These are phyloP conservation scores for Mallotus nudiflorus DNA, from an alignment of 345 rosid species.

Conservation along the genomic window DNA sequence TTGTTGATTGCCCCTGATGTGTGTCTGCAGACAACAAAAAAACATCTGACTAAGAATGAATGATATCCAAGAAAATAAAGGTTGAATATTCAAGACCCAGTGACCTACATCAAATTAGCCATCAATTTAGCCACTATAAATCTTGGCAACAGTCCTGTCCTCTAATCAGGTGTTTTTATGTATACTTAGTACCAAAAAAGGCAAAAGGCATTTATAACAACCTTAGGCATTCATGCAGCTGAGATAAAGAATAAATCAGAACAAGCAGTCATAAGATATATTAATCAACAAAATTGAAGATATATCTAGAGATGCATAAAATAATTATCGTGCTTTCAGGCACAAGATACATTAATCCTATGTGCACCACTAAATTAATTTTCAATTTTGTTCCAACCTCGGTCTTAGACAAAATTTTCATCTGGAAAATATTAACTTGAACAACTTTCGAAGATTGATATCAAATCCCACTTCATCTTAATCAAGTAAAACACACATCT, in stretches of 20 bases:
- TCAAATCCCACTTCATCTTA: not conserved
- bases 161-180: not conserved
- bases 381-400: no score
- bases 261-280: no score
- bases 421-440: no score
- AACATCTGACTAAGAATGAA: not conserved
- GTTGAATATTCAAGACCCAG: not conserved
- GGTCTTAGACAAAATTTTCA: no score
- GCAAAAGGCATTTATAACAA: not conserved
- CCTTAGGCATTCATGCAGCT: not conserved
- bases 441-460: no score
- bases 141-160: not conserved
- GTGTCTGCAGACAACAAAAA: constrained; percentile 12
- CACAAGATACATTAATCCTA: no score
- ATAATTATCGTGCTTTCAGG: no score
- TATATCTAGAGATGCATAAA: not conserved
- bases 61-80: constrained; percentile 1
- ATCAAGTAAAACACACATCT: not conserved
- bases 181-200: not conserved
- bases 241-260: not conserved
- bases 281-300: not conserved
- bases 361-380: no score
- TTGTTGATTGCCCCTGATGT: constrained; percentile 7
- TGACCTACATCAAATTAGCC: not conserved
- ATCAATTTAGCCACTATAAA: not conserved